phyloP scores from a whole-genome alignment of 176 grass and related monocot genomes.

The Oryza punctata region DNA sequence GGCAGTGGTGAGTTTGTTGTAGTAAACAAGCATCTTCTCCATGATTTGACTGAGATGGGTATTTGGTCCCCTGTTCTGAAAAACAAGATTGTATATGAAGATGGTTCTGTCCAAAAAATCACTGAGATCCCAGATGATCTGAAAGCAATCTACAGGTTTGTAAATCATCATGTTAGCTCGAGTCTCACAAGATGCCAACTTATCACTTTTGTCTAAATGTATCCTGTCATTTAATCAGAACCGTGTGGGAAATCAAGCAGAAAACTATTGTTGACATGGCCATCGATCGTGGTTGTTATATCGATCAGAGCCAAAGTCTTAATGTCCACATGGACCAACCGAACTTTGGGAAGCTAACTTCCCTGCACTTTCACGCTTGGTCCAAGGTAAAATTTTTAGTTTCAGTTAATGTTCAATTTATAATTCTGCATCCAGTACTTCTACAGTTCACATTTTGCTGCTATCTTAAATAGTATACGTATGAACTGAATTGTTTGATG shows the following conservation, averaged over 20 bases:
- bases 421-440: background rate
- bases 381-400: conserved; percentile 54
- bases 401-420: background rate
- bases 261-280: conserved; percentile 84
- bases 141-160: conserved; percentile 78
- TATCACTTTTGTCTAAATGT: background rate
- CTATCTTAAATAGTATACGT: background rate
- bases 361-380: conserved; percentile 81
- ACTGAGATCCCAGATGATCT: conserved; percentile 64
- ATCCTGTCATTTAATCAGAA: conserved; percentile 47
- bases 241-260: conserved; percentile 90
- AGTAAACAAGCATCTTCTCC: conserved; percentile 85
- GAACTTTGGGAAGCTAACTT: conserved; percentile 77
- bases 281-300: conserved; percentile 75
- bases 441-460: background rate
- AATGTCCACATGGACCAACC: conserved; percentile 87
- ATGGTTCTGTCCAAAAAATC: conserved; percentile 73
- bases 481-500: background rate
- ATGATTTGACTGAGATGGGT: conserved; percentile 80
- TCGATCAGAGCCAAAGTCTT: conserved; percentile 83
- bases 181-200: background rate
- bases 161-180: background rate
- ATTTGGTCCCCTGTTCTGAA: conserved; percentile 66
- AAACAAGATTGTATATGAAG: conserved; percentile 75
- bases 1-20: conserved; percentile 80